These are phyloP conservation scores for Eucommia ulmoides DNA, from an alignment of 257 asterid genomes.

Conservation along the genomic window DNA sequence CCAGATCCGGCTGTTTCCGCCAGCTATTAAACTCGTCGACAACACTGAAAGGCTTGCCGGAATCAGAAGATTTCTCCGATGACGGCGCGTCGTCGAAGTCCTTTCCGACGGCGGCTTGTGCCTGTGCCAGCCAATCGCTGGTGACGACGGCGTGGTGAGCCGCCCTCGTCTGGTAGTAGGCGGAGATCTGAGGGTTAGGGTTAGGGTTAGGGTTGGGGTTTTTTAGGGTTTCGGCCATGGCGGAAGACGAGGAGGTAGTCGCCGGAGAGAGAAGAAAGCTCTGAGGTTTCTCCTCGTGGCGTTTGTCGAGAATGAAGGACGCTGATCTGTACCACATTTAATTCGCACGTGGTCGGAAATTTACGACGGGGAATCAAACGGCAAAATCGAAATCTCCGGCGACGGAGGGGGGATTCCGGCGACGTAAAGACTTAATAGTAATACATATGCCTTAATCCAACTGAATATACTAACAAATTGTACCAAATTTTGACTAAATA, in stretches of 20 bases:
- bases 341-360: slow-evolving; percentile 2
- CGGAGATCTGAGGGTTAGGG: slow-evolving; percentile 48
- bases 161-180: slow-evolving; percentile 81
- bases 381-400: no score
- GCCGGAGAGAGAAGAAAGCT: slow-evolving; percentile 24
- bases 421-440: no score
- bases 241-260: slow-evolving; percentile 8
- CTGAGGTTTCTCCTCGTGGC: slow-evolving; percentile 10
- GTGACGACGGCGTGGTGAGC: slow-evolving; percentile 89
- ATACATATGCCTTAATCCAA: no score
- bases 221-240: slow-evolving; percentile 39
- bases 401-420: no score
- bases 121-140: slow-evolving; percentile 89
- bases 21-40: slow-evolving; percentile 77
- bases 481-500: no score
- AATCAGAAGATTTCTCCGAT: slow-evolving; percentile 23
- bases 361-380: no score
- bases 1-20: slow-evolving; percentile 86
- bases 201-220: slow-evolving; percentile 37
- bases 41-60: slow-evolving; percentile 37
- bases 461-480: no score
- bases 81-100: slow-evolving; percentile 25
- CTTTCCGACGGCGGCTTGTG: slow-evolving; percentile 51
- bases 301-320: slow-evolving; percentile 34
- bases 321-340: slow-evolving; percentile 44